Percentiles rank a stretch among this genome's conserved stretches.
These are phyloP conservation scores for Tripterygium wilfordii DNA, from an alignment of 177 flowering plant genomes.

Conservation along the genomic window DNA sequence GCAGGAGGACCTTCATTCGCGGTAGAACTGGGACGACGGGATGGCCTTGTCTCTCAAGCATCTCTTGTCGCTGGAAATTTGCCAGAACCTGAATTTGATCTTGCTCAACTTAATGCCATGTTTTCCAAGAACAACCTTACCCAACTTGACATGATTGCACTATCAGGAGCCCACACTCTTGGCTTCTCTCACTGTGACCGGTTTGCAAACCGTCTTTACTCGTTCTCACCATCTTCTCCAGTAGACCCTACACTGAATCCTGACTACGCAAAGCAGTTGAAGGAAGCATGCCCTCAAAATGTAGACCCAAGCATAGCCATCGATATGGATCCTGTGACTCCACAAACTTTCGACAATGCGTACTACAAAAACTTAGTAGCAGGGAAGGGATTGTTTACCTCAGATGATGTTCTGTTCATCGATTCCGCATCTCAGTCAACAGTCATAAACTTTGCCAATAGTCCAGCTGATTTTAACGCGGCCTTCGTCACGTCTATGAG, in stretches of 20 bases:
- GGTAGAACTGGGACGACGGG: conserved; percentile 74
- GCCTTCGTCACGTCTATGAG: conserved; percentile 60
- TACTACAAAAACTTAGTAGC: conserved; percentile 57
- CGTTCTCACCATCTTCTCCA: conserved; percentile 31
- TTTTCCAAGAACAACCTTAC: conserved; percentile 45
- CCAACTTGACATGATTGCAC: conserved; percentile 64
- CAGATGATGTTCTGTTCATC: conserved; percentile 61
- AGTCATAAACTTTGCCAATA: conserved; percentile 49
- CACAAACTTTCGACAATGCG: conserved; percentile 52
- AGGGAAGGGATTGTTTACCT: conserved; percentile 67
- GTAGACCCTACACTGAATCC: conserved; percentile 73
- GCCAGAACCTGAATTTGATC: conserved; percentile 48
- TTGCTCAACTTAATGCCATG: conserved; percentile 36
- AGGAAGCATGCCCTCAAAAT: conserved; percentile 34
- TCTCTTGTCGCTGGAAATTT: conserved; percentile 57
- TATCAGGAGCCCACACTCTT: conserved; percentile 79
- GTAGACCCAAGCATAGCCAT: conserved; percentile 53
- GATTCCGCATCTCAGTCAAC: conserved; percentile 36
- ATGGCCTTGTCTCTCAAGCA: conserved; percentile 57
- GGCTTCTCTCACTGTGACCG: conserved; percentile 71
- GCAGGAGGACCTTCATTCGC: conserved; percentile 66
- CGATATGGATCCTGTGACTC: conserved; percentile 61
- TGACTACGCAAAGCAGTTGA: conserved; percentile 50
- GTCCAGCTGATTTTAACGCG: conserved; percentile 23
- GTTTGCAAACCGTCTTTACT: conserved; percentile 53